phyloP scores from a whole-genome alignment of 371 early-diverging fungal species.

The Mortierella sp. region DNA sequence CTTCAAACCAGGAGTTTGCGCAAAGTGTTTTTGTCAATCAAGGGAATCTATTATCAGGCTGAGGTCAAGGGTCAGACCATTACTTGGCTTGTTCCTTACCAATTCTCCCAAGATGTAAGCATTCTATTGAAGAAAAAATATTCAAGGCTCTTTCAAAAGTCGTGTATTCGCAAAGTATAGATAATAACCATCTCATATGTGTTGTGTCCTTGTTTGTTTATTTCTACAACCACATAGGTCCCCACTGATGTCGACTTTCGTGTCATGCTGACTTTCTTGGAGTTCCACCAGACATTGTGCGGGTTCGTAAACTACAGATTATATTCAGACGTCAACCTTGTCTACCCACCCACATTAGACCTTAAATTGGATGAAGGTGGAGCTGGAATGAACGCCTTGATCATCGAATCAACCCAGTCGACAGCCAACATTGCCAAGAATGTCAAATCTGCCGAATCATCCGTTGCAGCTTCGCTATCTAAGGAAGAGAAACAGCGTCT shows the following conservation, averaged over 20 bases:
- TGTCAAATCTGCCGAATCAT: constrained; percentile 17
- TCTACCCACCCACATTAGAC: constrained; percentile 92
- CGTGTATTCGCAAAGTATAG: neutral
- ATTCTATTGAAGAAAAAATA: neutral
- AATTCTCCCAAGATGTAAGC: constrained; percentile 86
- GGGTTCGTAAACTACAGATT: constrained; percentile 97
- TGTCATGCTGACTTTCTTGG: constrained; percentile 97
- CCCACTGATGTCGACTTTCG: constrained; percentile 97
- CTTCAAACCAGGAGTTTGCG: constrained; percentile 82
- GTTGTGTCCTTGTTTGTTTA: neutral
- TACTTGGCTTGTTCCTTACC: constrained; percentile 96
- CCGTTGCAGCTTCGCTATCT: constrained; percentile 40
- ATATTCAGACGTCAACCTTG: constrained; percentile 86
- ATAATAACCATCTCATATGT: neutral
- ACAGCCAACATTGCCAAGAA: constrained; percentile 46
- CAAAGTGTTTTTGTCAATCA: constrained; percentile 95
- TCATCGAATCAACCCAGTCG: constrained; percentile 72
- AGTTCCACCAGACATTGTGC: constrained; percentile 92
- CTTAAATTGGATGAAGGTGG: constrained; percentile 70
- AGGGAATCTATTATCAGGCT: constrained; percentile 98
- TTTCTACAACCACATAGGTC: constrained; percentile 59
- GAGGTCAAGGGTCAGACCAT: constrained; percentile 94
- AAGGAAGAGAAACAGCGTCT: constrained; percentile 57
- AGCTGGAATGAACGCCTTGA: constrained; percentile 79
- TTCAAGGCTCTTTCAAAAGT: neutral